phyloP scores from a whole-genome alignment of 495 filamentous ascomycete genomes.

The Neurospora sp. region DNA sequence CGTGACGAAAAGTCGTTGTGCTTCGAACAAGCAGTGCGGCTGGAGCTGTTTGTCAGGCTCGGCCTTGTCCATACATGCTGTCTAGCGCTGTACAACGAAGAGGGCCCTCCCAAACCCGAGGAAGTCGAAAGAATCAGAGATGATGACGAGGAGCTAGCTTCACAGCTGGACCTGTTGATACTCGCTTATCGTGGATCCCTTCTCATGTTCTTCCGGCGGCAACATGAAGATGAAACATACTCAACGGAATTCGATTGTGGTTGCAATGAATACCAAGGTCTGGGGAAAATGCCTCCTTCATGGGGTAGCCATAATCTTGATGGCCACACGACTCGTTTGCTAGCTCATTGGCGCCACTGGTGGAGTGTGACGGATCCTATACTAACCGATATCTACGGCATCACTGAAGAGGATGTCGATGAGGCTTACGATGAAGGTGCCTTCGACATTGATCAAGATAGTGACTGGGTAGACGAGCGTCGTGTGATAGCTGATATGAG shows the following conservation, averaged over 20 bases:
- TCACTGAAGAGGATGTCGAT: neutral
- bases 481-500: neutral
- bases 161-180: neutral
- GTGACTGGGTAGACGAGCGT: too few species aligned
- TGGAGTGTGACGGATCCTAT: neutral
- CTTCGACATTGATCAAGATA: too few species aligned
- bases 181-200: neutral
- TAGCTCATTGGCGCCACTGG: neutral
- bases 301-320: neutral
- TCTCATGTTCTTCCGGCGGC: neutral
- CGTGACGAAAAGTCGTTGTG: neutral
- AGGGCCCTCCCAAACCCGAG: neutral
- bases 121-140: neutral
- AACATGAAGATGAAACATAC: neutral
- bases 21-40: neutral
- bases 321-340: neutral
- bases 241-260: neutral
- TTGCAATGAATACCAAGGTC: neutral
- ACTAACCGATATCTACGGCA: neutral
- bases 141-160: neutral
- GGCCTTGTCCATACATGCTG: neutral
- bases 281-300: neutral
- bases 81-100: fast-evolving
- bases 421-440: too few species aligned
- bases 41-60: neutral